Conservation (phyloP, 2,329 filamentous ascomycete species). For the Penicillium sp. region DNA sequence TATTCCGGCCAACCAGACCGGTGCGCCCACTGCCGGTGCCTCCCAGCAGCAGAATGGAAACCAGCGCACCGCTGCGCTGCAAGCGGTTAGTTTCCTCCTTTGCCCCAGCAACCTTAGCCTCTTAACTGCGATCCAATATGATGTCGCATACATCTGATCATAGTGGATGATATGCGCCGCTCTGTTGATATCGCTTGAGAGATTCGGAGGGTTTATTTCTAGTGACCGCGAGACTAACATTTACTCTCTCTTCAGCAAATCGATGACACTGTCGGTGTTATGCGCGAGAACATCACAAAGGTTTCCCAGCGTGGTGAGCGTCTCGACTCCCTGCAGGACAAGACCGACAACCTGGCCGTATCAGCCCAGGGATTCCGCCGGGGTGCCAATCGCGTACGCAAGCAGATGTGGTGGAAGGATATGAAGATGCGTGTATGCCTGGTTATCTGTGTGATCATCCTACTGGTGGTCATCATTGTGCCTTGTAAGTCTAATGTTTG, state of each 20-base stretch:
- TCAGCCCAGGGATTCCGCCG: slow-evolving; percentile 95
- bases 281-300: slow-evolving; percentile 98
- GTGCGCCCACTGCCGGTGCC: slow-evolving; percentile 49
- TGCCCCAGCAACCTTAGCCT: slow-evolving; percentile 12
- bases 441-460: slow-evolving; percentile 83
- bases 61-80: slow-evolving; percentile 70
- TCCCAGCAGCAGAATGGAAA: slow-evolving; percentile 54
- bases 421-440: slow-evolving; percentile 99
- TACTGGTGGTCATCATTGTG: slow-evolving; percentile 92
- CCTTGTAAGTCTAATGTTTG: slow-evolving; percentile 68
- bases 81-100: slow-evolving; percentile 69
- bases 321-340: slow-evolving; percentile 85
- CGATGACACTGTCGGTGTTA: slow-evolving; percentile 89
- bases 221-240: slow-evolving; percentile 19
- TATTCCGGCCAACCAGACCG: slow-evolving; percentile 67
- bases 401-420: slow-evolving; percentile 99
- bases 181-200: not conserved
- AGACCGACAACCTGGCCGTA: slow-evolving; percentile 87
- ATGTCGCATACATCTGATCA: not conserved
- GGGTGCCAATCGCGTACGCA: slow-evolving; percentile 92
- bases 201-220: not conserved
- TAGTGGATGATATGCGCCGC: not conserved
- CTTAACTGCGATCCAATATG: not conserved
- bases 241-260: slow-evolving; percentile 70
- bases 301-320: slow-evolving; percentile 89